Evolutionary conservation across 139 green algal species (phyloP).

Genomic region (Haematococcus sp.): DNA sequence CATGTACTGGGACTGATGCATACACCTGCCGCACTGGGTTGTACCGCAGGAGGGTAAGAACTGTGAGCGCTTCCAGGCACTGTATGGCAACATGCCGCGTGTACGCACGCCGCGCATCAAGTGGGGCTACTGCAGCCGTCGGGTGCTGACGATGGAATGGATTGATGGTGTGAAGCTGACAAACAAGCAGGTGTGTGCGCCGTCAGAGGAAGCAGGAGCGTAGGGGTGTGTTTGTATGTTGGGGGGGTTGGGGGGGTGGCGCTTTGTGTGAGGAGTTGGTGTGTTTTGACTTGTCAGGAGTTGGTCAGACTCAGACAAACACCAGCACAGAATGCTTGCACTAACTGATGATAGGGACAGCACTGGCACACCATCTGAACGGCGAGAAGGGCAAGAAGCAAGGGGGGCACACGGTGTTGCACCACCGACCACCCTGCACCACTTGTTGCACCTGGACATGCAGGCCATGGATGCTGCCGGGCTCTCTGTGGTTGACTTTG

Average conservation of each 20-base stretch:
- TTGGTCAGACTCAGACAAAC: too few species aligned
- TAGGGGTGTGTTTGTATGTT: neutral
- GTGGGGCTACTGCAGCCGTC: slow-evolving; percentile 45
- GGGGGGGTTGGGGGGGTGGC: too few species aligned
- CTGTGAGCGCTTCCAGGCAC: slow-evolving; percentile 79
- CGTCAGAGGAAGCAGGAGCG: neutral
- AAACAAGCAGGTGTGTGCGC: slow-evolving; percentile 1
- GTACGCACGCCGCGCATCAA: slow-evolving; percentile 78
- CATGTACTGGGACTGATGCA: too few species aligned
- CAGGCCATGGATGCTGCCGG: slow-evolving; percentile 40
- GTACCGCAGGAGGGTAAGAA: slow-evolving; percentile 86
- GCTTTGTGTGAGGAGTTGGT: too few species aligned
- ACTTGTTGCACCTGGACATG: neutral
- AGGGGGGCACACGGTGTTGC: too few species aligned
- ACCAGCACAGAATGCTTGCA: too few species aligned
- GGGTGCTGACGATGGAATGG: slow-evolving; percentile 97
- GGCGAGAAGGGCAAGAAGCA: too few species aligned
- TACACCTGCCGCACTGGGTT: too few species aligned
- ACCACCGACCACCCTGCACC: too few species aligned
- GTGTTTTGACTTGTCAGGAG: too few species aligned
- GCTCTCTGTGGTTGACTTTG: slow-evolving; percentile 89
- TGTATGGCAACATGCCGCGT: slow-evolving; percentile 71
- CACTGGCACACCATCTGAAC: too few species aligned
- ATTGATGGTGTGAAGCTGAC: slow-evolving; percentile 93
- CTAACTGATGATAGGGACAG: too few species aligned